Base-by-base conservation (phyloP, 768 basidiomycete genomes). In the Trametes coccinea region DNA sequence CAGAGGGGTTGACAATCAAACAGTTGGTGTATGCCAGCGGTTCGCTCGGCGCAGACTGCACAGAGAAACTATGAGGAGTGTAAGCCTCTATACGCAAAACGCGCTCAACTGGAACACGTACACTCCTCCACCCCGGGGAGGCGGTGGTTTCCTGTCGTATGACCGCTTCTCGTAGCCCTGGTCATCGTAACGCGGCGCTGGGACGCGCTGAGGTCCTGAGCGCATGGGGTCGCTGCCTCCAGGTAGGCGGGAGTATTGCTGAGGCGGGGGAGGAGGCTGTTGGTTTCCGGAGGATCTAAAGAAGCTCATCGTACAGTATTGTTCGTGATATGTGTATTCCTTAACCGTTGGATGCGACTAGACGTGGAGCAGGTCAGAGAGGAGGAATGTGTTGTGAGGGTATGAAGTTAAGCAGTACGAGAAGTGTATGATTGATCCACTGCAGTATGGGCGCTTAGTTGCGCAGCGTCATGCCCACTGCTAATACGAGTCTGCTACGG, bases 1-100 rank as follows among this genome's bases (percentile, higher is more conserved):
- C 93, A 4, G 79, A 76, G 1, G 89, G 85, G 72, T 91, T 79
- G 31, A 93, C 92, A 46, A 95, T 84, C 14, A 96, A 71, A 66
- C 92, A 87, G 72, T 95, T 96, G 16, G 85, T 82, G 60, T 93
- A 78, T 0, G 93, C 94, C 29, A 93, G 81, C 11, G 30, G 22
- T 16, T 76, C 72, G 64, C 54, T 75, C 0, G 74, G 73, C 22
- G 54, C 33, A 22, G 64, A 33, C 29, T 65, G 65, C 1, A 75
- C 73, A 1, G 59, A 34, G 53, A 69, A 74, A 0, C 73, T 75
- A 39, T 6, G 0, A 2, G 2, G 34, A 11, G 34, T 6, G 34
- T 37, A 11, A 37, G 53, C 39, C 9, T n/a, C 27, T 7, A 11
- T 33, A 39, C 27, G 4, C 30, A 9, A 33, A 17, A 3, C 16